A percentile compares a stretch with the other conserved stretches of the same genome.
phyloP scores from a whole-genome alignment of 805 yeast species.

The Ogataea nonfermentans region DNA sequence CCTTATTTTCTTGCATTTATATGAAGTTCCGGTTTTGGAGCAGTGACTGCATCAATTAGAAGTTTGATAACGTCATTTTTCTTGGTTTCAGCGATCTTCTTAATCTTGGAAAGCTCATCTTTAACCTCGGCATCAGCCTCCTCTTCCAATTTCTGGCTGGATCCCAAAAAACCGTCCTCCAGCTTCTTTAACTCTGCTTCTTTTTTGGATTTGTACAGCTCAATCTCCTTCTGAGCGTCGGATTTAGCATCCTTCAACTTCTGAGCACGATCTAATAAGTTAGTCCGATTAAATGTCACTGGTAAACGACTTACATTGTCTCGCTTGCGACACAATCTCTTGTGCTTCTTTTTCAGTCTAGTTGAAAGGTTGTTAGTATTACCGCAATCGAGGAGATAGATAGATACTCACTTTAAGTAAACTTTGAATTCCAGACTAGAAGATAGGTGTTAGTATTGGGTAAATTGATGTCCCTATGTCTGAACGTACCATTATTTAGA shows the following conservation, averaged over 20 bases:
- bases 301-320: slow-evolving; percentile 59
- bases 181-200: slow-evolving; percentile 75
- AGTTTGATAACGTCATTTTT: slow-evolving; percentile 66
- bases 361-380: background rate
- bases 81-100: slow-evolving; percentile 60
- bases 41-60: slow-evolving; percentile 73
- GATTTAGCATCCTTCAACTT: slow-evolving; percentile 91
- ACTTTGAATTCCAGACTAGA: slow-evolving; percentile 63
- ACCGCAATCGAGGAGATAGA: background rate
- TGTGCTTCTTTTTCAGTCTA: slow-evolving; percentile 98
- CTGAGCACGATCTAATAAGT: slow-evolving; percentile 61
- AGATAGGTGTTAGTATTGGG: slow-evolving; percentile 1
- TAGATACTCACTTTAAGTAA: slow-evolving; percentile 49
- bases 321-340: slow-evolving; percentile 87
- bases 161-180: slow-evolving; percentile 70
- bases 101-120: slow-evolving; percentile 64
- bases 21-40: slow-evolving; percentile 82
- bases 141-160: slow-evolving; percentile 72
- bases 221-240: slow-evolving; percentile 89
- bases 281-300: slow-evolving; percentile 9
- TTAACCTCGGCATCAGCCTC: slow-evolving; percentile 77
- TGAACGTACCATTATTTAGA: slow-evolving; percentile 1
- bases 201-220: slow-evolving; percentile 78
- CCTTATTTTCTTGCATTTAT: slow-evolving; percentile 43
- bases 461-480: too few relatives aligned